Conservation (phyloP, 768 basidiomycete genomes). For the Austroboletus eburneus region DNA sequence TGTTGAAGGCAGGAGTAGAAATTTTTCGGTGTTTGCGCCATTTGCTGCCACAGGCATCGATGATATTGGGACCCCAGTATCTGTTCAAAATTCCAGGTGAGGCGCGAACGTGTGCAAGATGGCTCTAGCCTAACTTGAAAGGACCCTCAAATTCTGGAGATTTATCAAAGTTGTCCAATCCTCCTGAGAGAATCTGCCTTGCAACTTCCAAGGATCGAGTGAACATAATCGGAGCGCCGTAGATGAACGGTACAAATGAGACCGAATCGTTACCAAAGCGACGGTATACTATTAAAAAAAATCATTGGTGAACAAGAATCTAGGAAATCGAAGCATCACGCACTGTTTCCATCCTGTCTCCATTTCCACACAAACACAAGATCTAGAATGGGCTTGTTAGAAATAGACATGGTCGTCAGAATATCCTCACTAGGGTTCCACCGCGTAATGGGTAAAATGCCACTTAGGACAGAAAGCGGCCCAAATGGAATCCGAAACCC, state of each 20-base stretch:
- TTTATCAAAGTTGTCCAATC: slow-evolving; percentile 1
- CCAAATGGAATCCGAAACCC: slow-evolving; percentile 15
- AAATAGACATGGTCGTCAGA: neutral
- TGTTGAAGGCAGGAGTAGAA: slow-evolving; percentile 16
- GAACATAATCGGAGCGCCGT: slow-evolving; percentile 10
- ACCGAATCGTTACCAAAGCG: slow-evolving; percentile 12
- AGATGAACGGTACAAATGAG: slow-evolving; percentile 16
- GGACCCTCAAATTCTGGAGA: neutral
- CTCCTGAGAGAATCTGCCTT: slow-evolving; percentile 9
- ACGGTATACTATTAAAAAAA: slow-evolving; percentile 6
- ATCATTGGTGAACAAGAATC: neutral
- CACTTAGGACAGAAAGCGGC: slow-evolving; percentile 3
- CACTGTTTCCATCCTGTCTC: slow-evolving; percentile 14
- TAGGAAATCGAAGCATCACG: neutral
- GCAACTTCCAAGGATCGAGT: slow-evolving; percentile 17
- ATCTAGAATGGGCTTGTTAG: neutral
- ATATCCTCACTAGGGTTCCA: slow-evolving; percentile 18
- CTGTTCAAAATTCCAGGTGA: slow-evolving; percentile 1
- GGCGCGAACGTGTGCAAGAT: no score
- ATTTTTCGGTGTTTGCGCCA: slow-evolving; percentile 21
- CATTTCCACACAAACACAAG: slow-evolving; percentile 18
- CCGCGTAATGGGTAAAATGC: slow-evolving; percentile 5
- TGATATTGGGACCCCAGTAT: slow-evolving; percentile 20
- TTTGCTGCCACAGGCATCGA: slow-evolving; percentile 8
- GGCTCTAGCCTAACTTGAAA: slow-evolving; percentile 1